These are phyloP conservation scores for Zhuliangozyma parablackwelliae DNA, from an alignment of 1,139 yeast species.

Conservation along the genomic window DNA sequence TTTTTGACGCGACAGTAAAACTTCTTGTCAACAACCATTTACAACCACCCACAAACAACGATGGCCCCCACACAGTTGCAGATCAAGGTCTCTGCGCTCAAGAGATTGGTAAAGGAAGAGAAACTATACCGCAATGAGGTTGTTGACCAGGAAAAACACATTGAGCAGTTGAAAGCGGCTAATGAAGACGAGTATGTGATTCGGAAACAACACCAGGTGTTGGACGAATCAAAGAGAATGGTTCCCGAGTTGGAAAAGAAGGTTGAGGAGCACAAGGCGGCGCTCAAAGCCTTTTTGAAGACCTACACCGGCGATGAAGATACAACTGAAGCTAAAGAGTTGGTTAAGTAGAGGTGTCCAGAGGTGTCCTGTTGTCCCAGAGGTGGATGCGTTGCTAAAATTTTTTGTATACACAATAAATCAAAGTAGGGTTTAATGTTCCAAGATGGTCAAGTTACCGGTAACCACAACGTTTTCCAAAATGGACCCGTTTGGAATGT, in stretches of 20 bases:
- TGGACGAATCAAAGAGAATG: conserved; percentile 66
- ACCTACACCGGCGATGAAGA: conserved; percentile 49
- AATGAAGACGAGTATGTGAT: conserved; percentile 66
- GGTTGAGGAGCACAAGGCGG: conserved; percentile 45
- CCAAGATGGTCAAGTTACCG: conserved; percentile 92
- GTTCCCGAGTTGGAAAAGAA: conserved; percentile 58
- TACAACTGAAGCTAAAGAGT: conserved; percentile 33
- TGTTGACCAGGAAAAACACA: conserved; percentile 52
- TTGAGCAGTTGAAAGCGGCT: conserved; percentile 37
- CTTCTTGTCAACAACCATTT: no score
- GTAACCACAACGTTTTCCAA: conserved; percentile 96
- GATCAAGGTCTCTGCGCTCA: conserved; percentile 72
- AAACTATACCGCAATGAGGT: conserved; percentile 60
- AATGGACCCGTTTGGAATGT: conserved; percentile 92
- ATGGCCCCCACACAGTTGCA: conserved; percentile 79
- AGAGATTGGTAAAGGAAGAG: conserved; percentile 72
- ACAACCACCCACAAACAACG: conserved; percentile 1
- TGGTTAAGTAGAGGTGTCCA: conserved; percentile 5
- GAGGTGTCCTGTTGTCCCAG: no score
- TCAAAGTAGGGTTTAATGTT: conserved; percentile 51
- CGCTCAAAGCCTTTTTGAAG: conserved; percentile 30
- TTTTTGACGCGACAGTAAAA: no score
- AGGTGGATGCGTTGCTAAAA: no score
- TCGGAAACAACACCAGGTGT: conserved; percentile 60
- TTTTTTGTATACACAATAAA: no score